A percentile compares a stretch with the other conserved stretches of the same genome.
phyloP scores from a whole-genome alignment of 2,329 filamentous ascomycete species.

The Colletotrichum agaves region DNA sequence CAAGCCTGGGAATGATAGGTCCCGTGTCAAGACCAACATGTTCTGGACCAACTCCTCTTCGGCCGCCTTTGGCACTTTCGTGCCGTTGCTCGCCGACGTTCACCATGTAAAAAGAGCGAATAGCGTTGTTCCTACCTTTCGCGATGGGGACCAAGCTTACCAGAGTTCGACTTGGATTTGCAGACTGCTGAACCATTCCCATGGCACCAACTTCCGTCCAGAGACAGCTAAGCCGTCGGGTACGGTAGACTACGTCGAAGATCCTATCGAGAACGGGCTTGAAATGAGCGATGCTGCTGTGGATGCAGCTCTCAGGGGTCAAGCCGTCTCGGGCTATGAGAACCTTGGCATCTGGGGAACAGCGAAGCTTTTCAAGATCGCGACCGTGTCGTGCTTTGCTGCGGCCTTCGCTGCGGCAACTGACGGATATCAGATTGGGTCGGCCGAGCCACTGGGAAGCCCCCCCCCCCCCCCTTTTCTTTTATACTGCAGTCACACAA shows the following conservation, averaged over 20 bases:
- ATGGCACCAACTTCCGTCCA: background rate
- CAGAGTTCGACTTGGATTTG: no score
- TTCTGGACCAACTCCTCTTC: background rate
- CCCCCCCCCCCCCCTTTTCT: background rate
- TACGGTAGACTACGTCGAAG: background rate
- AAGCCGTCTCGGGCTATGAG: conserved; percentile 44
- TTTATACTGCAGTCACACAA: no score
- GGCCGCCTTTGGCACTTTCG: background rate
- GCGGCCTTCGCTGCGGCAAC: conserved; percentile 42
- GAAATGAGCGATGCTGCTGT: conserved; percentile 12
- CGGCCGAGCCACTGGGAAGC: background rate
- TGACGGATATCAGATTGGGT: conserved; percentile 45
- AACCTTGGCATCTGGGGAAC: conserved; percentile 42
- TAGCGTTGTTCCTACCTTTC: no score
- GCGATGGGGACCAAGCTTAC: no score
- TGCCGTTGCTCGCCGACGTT: background rate
- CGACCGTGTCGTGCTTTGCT: conserved; percentile 41
- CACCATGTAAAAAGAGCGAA: background rate
- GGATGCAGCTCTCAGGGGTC: conserved; percentile 40
- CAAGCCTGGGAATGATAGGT: background rate
- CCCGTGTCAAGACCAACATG: accelerated
- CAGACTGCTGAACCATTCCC: no score
- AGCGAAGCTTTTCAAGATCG: conserved; percentile 42
- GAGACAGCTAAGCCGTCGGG: background rate
- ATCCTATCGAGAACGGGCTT: background rate